A percentile compares a stretch with the other conserved stretches of the same genome.
These are phyloP conservation scores for Neonectria faginata DNA, from an alignment of 2,329 filamentous ascomycete species.

Conservation along the genomic window DNA sequence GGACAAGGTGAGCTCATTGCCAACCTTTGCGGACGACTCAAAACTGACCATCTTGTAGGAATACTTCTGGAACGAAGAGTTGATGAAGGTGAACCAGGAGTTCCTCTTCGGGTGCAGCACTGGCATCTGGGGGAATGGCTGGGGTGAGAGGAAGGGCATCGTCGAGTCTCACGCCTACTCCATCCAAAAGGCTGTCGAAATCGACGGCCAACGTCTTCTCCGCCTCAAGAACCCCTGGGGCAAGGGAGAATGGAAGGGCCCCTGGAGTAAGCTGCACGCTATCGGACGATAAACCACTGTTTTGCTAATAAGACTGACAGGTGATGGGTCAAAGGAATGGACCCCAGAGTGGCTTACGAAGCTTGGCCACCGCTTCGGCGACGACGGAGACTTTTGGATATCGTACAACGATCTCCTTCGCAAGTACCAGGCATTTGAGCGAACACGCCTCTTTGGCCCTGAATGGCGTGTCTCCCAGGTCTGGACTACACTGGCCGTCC, in stretches of 20 bases:
- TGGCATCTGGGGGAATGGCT: conserved; percentile 50
- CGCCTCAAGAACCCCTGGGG: conserved; percentile 84
- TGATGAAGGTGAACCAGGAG: conserved; percentile 81
- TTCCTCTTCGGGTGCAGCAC: conserved; percentile 76
- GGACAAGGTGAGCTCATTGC: conserved; percentile 69
- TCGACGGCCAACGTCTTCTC: conserved; percentile 70
- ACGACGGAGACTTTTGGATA: conserved; percentile 77
- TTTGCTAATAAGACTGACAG: conserved; percentile 45
- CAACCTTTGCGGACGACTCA: not conserved
- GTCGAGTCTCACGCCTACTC: conserved; percentile 71
- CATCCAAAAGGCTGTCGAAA: conserved; percentile 68
- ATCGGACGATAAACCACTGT: not conserved
- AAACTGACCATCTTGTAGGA: conserved; percentile 41
- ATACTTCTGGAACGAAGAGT: conserved; percentile 80
- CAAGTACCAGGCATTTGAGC: conserved; percentile 69
- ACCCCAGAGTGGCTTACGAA: conserved; percentile 81
- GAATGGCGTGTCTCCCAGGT: conserved; percentile 64
- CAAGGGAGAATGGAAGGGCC: conserved; percentile 81
- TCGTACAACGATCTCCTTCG: conserved; percentile 68
- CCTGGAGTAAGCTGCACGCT: conserved; percentile 67
- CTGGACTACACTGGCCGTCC: conserved; percentile 65
- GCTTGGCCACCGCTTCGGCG: conserved; percentile 79
- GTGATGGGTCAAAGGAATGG: conserved; percentile 86
- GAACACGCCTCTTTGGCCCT: conserved; percentile 66
- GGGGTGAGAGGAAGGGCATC: conserved; percentile 65